phyloP scores from a whole-genome alignment of 345 rosid genomes.

The Camelina neglecta region DNA sequence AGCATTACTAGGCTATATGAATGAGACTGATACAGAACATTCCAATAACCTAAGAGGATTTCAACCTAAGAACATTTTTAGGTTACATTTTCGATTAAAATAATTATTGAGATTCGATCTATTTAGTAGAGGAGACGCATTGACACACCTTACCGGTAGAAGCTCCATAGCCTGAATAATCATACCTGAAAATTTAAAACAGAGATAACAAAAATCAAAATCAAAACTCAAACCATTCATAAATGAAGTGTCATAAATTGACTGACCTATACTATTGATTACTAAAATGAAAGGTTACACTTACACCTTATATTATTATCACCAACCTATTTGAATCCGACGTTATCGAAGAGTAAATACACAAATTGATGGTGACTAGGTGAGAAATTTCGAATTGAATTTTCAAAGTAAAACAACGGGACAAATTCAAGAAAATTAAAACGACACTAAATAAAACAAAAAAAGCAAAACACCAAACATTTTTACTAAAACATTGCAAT shows the following conservation, averaged over 20 bases:
- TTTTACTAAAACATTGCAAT: slow-evolving; percentile 17
- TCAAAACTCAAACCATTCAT: slow-evolving; percentile 9
- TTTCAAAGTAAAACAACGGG: slow-evolving; percentile 20
- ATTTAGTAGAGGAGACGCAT: slow-evolving; percentile 28
- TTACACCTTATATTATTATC: slow-evolving; percentile 5
- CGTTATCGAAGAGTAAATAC: slow-evolving; percentile 32
- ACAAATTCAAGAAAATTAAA: slow-evolving; percentile 10
- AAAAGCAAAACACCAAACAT: slow-evolving; percentile 20
- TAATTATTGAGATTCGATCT: background rate
- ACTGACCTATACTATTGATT: slow-evolving; percentile 7
- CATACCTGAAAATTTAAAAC: slow-evolving; percentile 64
- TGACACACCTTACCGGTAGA: slow-evolving; percentile 89
- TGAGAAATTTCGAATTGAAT: slow-evolving; percentile 14
- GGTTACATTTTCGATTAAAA: background rate
- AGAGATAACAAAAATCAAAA: background rate
- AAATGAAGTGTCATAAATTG: slow-evolving; percentile 24
- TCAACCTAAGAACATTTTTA: slow-evolving; percentile 8
- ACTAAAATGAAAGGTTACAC: slow-evolving; percentile 5
- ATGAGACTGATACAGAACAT: slow-evolving; percentile 13
- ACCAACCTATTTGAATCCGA: slow-evolving; percentile 33
- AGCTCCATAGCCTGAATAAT: slow-evolving; percentile 98
- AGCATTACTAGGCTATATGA: slow-evolving; percentile 13
- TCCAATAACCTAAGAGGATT: slow-evolving; percentile 4
- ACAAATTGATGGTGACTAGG: slow-evolving; percentile 39
- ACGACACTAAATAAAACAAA: slow-evolving; percentile 15